Conservation (phyloP, 192 early-diverging fungal species). For the Coemansia sp. region DNA sequence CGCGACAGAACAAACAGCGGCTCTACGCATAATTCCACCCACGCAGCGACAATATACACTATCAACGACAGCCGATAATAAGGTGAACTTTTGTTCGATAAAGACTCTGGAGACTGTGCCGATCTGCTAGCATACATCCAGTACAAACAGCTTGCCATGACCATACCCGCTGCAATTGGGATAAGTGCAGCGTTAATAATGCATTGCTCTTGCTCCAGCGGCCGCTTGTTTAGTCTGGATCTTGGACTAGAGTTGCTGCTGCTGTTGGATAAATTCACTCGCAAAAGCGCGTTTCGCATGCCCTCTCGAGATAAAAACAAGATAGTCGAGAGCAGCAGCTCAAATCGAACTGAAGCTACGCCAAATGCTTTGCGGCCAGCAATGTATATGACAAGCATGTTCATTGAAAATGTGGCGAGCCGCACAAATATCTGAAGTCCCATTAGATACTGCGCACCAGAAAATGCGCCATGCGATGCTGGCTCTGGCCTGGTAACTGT, state of each 20-base stretch:
- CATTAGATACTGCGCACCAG: conserved; percentile 73
- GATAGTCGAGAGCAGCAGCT: conserved; percentile 85
- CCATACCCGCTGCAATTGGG: conserved; percentile 50
- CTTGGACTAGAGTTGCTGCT: background rate
- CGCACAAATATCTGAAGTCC: conserved; percentile 73
- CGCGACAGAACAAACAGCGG: conserved; percentile 79
- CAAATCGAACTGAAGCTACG: conserved; percentile 77
- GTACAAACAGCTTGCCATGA: conserved; percentile 57
- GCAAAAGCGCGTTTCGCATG: conserved; percentile 69
- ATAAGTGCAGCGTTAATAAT: conserved; percentile 45
- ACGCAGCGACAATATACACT: conserved; percentile 72
- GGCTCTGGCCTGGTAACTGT: background rate
- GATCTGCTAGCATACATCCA: conserved; percentile 29
- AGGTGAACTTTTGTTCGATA: conserved; percentile 25
- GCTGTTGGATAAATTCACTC: conserved; percentile 31
- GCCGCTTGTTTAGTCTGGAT: background rate
- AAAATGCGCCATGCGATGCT: conserved; percentile 46
- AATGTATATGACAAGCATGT: conserved; percentile 73
- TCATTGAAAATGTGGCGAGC: conserved; percentile 77
- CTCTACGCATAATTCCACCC: conserved; percentile 80
- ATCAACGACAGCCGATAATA: conserved; percentile 58
- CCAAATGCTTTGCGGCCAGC: conserved; percentile 76
- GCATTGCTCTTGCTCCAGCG: conserved; percentile 22
- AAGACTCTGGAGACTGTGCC: conserved; percentile 4
- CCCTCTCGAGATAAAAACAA: conserved; percentile 88